Base-by-base conservation (phyloP, 257 asterid species). In the Nicotiana noctiflora region DNA sequence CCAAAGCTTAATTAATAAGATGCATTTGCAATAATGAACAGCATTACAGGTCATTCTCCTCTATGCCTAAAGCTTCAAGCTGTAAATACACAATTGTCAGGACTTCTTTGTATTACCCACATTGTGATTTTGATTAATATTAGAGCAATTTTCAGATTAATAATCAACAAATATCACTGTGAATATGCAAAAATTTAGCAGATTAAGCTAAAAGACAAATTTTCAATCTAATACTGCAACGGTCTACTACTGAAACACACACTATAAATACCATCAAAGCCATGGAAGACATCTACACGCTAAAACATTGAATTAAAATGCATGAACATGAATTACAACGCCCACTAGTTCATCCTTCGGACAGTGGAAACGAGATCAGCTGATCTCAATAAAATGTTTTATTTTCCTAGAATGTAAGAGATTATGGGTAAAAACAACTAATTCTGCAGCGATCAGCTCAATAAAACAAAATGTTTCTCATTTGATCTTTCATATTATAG, bases 361-460 rank as follows among this genome's bases (percentile, higher is more conserved):
- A 13, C 23, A 49, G 60, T 23, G 78, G 78, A 72, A 70, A 44
- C 57, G 34, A 70, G 57, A 70, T 46, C 34, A 44, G 21, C 77
- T 44, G 37, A 72, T 72, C 77, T 72, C 21, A 21, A 72, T 10
- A 72, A 44, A 44, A 72, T 44, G 8, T 19, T 44, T 44, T 21
- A 13, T 21, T 23, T 15, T 12, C 10, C 62, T 23, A 49, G 23
- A 29, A 64, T 64, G 57, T 13, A 74, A 74, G 25, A 74, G 61
- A 49, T 46, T 72, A 74, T 74, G 60, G 62, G 79, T 23, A 74
- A 72, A 72, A 49, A 74, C 49, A 74, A 49, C 55, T 25, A 74
- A 74, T 3, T 74, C 61, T 25, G 44, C 78, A 72, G 40, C 2
- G 40, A 29, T 49, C 79, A 49, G 61, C 78, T 74, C 60, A 74